These are phyloP conservation scores for Caloboletus firmus DNA, from an alignment of 1,284 basidiomycete genomes.

Conservation along the genomic window DNA sequence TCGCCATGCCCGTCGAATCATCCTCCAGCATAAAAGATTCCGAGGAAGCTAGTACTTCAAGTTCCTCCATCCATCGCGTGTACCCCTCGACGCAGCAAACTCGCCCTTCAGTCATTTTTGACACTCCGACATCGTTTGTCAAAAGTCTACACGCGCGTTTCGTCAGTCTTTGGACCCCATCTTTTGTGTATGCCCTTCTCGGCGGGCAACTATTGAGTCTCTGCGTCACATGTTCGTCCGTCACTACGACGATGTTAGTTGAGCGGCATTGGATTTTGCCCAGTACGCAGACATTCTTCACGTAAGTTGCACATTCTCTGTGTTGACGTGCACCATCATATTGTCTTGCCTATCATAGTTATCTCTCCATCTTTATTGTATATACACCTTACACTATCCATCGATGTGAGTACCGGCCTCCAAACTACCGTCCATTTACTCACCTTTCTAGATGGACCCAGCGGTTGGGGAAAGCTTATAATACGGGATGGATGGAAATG, in stretches of 20 bases:
- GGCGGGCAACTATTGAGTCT: conserved; percentile 31
- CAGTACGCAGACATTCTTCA: conserved; percentile 75
- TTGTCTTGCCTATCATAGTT: conserved; percentile 45
- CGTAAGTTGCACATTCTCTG: conserved; percentile 48
- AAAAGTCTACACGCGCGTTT: conserved; percentile 23
- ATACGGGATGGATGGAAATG: conserved; percentile 83
- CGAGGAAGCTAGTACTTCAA: conserved; percentile 4
- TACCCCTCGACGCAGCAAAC: not conserved
- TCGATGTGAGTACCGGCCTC: conserved; percentile 48
- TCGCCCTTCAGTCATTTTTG: conserved; percentile 22
- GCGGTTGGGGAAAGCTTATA: conserved; percentile 74
- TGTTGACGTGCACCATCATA: not conserved
- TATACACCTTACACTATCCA: conserved; percentile 87
- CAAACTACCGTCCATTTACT: not conserved
- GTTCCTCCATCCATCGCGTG: not conserved
- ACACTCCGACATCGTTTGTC: conserved; percentile 22
- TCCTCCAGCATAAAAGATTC: conserved; percentile 6
- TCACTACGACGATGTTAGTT: conserved; percentile 73
- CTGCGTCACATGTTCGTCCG: conserved; percentile 33
- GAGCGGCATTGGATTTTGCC: conserved; percentile 68
- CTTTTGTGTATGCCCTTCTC: conserved; percentile 30
- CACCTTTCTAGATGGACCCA: conserved; percentile 60
- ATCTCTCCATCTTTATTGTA: conserved; percentile 69
- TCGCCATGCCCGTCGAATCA: conserved; percentile 8
- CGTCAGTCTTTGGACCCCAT: conserved; percentile 31